Percentiles rank a stretch among this genome's conserved stretches.
Conservation (phyloP, 2,329 filamentous ascomycete species). For the Colletotrichum salicis region DNA sequence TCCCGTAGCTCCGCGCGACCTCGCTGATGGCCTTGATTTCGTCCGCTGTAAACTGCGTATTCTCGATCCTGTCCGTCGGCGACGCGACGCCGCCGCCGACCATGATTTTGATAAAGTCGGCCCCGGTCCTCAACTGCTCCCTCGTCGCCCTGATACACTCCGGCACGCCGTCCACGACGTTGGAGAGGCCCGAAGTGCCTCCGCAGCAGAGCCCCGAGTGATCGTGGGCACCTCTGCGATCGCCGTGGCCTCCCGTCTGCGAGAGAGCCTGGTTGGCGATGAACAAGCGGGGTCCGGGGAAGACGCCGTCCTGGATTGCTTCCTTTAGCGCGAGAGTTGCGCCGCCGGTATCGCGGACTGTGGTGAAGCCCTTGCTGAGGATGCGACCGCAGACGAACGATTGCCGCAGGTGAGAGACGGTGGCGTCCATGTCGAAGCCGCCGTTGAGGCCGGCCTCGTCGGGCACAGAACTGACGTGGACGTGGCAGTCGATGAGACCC, state of each 20-base stretch:
- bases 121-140: slow-evolving; percentile 65
- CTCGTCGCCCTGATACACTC: slow-evolving; percentile 63
- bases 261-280: slow-evolving; percentile 64
- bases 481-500: slow-evolving; percentile 48
- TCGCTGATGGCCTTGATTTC: slow-evolving; percentile 66
- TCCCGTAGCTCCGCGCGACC: slow-evolving; percentile 59
- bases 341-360: slow-evolving; percentile 67
- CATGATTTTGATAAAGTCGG: slow-evolving; percentile 73
- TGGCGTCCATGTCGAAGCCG: slow-evolving; percentile 43
- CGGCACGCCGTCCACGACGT: slow-evolving; percentile 64
- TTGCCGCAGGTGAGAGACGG: slow-evolving; percentile 55
- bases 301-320: slow-evolving; percentile 65
- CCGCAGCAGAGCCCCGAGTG: slow-evolving; percentile 54
- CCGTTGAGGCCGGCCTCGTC: slow-evolving; percentile 41
- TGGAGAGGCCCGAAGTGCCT: slow-evolving; percentile 51
- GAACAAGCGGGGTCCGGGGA: slow-evolving; percentile 66
- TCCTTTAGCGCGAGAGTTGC: slow-evolving; percentile 65
- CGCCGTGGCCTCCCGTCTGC: slow-evolving; percentile 69
- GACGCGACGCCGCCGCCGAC: slow-evolving; percentile 65
- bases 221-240: slow-evolving; percentile 57
- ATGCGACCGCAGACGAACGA: slow-evolving; percentile 61
- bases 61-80: slow-evolving; percentile 63
- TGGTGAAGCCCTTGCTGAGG: slow-evolving; percentile 68
- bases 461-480: slow-evolving; percentile 45
- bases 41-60: slow-evolving; percentile 65